Evolutionary conservation across 192 early-diverging fungal species (phyloP).

Genomic region (Powellomyces hirtus): DNA sequence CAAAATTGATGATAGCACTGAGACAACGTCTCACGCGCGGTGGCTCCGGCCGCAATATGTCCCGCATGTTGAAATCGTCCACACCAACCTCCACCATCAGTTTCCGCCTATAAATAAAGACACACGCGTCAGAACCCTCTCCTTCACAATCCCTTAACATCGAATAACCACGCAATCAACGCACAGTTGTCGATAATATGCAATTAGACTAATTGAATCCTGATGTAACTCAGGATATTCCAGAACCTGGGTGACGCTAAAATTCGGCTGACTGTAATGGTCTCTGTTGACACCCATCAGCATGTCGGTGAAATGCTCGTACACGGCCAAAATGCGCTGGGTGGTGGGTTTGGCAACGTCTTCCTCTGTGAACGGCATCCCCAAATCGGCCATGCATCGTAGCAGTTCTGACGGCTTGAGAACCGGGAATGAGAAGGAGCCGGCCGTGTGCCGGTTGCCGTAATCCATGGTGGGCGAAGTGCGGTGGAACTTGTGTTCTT

Average conservation of each 20-base stretch:
- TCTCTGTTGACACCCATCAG: constrained; percentile 64
- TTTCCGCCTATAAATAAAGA: constrained; percentile 37
- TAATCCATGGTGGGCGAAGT: no score
- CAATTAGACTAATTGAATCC: constrained; percentile 62
- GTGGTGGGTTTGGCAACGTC: constrained; percentile 73
- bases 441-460: not conserved
- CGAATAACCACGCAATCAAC: not conserved
- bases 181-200: constrained; percentile 65
- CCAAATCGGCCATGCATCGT: constrained; percentile 71
- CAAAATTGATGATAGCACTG: constrained; percentile 85
- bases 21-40: constrained; percentile 66
- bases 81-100: constrained; percentile 72
- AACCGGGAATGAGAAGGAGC: constrained; percentile 59
- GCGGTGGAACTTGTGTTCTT: no score
- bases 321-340: constrained; percentile 64
- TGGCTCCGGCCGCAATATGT: constrained; percentile 77
- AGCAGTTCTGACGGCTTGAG: constrained; percentile 74
- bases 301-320: constrained; percentile 69
- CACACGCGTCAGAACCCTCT: not conserved
- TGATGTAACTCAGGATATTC: constrained; percentile 60
- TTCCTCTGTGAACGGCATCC: constrained; percentile 67
- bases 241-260: constrained; percentile 34
- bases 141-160: constrained; percentile 14
- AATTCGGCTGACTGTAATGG: constrained; percentile 42
- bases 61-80: constrained; percentile 72